Conservation (phyloP, 148 eudicot genomes). For the Pouteria glomerata region DNA sequence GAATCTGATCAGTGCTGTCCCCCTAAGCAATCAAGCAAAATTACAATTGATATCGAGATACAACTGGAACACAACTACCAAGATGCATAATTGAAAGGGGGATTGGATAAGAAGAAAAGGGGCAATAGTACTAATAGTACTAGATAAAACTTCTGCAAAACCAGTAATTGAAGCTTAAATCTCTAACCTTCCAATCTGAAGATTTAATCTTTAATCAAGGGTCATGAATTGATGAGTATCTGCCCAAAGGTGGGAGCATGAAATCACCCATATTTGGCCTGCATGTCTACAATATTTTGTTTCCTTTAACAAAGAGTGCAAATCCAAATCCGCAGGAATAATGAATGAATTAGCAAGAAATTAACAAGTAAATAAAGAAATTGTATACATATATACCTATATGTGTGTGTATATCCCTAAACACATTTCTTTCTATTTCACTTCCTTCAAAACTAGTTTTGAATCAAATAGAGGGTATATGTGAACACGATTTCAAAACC, state of each 20-base stretch:
- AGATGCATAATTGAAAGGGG: neutral
- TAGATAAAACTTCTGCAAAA: neutral
- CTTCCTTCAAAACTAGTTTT: neutral
- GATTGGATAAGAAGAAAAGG: neutral
- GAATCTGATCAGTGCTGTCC: neutral
- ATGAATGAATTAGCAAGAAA: neutral
- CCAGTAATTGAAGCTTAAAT: neutral
- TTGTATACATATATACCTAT: neutral
- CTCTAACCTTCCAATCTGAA: neutral
- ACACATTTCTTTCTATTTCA: neutral
- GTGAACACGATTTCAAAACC: neutral
- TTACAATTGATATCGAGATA: neutral
- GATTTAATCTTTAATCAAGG: neutral
- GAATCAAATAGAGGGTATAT: neutral
- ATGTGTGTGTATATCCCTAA: neutral
- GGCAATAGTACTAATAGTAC: too few species aligned
- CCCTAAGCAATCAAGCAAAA: neutral
- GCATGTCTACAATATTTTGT: neutral
- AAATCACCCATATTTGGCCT: neutral
- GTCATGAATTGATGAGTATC: neutral
- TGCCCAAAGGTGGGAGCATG: neutral
- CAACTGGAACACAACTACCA: neutral
- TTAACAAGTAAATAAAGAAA: neutral
- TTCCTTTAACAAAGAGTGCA: neutral
- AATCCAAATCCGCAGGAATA: neutral